Evolutionary conservation across 2,329 filamentous ascomycete species (phyloP).

Genomic region (Sporothrix curviconia): DNA sequence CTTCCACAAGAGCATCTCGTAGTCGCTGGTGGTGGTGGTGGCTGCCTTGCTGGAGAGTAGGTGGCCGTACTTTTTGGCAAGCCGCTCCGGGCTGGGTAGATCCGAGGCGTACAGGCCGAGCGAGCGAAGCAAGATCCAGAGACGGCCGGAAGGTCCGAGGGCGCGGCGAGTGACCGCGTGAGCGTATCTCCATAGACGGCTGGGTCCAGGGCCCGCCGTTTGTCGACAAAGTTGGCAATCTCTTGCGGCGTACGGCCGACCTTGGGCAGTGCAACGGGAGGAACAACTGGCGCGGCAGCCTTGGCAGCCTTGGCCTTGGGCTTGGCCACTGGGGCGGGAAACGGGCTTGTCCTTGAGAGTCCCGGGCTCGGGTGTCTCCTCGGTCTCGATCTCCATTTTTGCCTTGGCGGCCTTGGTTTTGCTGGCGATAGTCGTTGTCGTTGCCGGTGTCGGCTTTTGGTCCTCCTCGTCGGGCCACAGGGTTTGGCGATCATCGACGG

Average conservation of each 20-base stretch:
- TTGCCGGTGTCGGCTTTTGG: not conserved
- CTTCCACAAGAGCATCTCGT: slow-evolving; percentile 50
- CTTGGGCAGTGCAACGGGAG: slow-evolving; percentile 3
- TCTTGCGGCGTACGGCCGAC: slow-evolving; percentile 5
- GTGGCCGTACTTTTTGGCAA: slow-evolving; percentile 40
- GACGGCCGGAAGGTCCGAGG: slow-evolving; percentile 40
- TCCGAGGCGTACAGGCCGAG: slow-evolving; percentile 41
- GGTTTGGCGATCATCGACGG: slow-evolving; percentile 61
- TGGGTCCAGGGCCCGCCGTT: slow-evolving; percentile 13
- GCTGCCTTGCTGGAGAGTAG: slow-evolving; percentile 21
- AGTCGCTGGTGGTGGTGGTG: not conserved
- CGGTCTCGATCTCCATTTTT: too few species aligned
- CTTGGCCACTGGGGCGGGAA: slow-evolving; percentile 20
- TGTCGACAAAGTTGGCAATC: slow-evolving; percentile 17
- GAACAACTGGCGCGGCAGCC: slow-evolving; percentile 18
- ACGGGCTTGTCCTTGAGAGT: not conserved
- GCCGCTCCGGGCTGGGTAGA: slow-evolving; percentile 41
- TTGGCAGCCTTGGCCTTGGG: slow-evolving; percentile 21
- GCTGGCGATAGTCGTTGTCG: too few species aligned
- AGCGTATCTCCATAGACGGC: slow-evolving; percentile 45
- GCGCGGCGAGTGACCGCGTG: slow-evolving; percentile 39
- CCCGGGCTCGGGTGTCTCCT: not conserved
- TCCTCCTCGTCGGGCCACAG: slow-evolving; percentile 44
- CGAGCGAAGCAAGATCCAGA: slow-evolving; percentile 37
- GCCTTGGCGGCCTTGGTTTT: slow-evolving; percentile 30